Evolutionary conservation across 2,329 filamentous ascomycete genomes (phyloP).

Genomic region (Talaromyces sp.): DNA sequence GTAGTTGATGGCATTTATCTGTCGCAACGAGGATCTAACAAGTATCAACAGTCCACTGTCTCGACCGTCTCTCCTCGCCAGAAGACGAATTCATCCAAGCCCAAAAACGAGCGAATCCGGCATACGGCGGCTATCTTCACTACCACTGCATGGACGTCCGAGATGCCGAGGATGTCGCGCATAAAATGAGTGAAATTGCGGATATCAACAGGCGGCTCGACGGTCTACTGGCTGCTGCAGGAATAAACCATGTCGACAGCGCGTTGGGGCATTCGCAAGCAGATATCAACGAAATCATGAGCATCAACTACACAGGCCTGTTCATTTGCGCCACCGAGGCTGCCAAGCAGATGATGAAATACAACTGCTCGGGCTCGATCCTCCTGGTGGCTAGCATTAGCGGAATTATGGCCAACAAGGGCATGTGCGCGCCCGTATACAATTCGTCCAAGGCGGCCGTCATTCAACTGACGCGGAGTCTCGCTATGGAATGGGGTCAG

Average conservation of each 20-base stretch:
- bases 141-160: conserved; percentile 47
- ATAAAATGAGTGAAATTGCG: conserved; percentile 31
- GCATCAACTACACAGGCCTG: conserved; percentile 48
- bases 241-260: conserved; percentile 38
- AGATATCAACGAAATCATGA: conserved; percentile 40
- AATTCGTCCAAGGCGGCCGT: conserved; percentile 54
- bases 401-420: conserved; percentile 47
- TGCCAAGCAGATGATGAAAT: conserved; percentile 46
- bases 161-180: conserved; percentile 31
- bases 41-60: conserved; percentile 39
- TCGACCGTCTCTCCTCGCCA: conserved; percentile 42
- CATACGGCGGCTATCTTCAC: conserved; percentile 38
- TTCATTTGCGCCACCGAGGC: conserved; percentile 46
- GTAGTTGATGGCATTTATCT: not conserved
- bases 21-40: not conserved
- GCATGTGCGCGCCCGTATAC: conserved; percentile 41
- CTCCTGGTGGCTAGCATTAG: conserved; percentile 50
- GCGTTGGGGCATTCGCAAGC: conserved; percentile 39
- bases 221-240: conserved; percentile 40
- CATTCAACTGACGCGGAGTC: conserved; percentile 46
- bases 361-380: conserved; percentile 47
- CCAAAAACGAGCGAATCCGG: conserved; percentile 30
- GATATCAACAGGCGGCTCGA: conserved; percentile 32
- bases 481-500: conserved; percentile 52
- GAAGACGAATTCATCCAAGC: conserved; percentile 39